These are phyloP conservation scores for Citrullus amarus DNA, from an alignment of 306 rosid species.

Conservation along the genomic window DNA sequence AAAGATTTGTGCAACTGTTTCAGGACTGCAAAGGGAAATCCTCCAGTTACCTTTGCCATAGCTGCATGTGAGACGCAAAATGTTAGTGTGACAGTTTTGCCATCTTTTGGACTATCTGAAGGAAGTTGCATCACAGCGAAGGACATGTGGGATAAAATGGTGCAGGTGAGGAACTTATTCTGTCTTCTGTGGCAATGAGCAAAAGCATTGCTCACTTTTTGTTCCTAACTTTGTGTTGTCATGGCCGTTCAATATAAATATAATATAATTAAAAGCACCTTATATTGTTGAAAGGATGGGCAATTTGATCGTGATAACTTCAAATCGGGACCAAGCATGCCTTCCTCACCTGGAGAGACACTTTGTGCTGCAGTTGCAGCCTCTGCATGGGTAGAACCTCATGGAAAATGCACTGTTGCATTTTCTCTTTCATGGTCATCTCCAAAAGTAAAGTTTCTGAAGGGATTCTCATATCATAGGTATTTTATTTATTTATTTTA, in stretches of 20 bases:
- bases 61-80: slow-evolving; percentile 99
- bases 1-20: slow-evolving; percentile 21
- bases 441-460: slow-evolving; percentile 79
- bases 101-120: slow-evolving; percentile 77
- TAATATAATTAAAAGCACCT: neutral
- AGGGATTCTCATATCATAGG: slow-evolving; percentile 85
- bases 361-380: slow-evolving; percentile 95
- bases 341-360: slow-evolving; percentile 89
- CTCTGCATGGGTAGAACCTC: slow-evolving; percentile 97
- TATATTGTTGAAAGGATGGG: slow-evolving; percentile 54
- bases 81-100: slow-evolving; percentile 84
- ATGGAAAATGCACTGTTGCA: slow-evolving; percentile 91
- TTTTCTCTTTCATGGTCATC: slow-evolving; percentile 96
- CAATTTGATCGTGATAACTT: slow-evolving; percentile 76
- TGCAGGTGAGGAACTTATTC: slow-evolving; percentile 38
- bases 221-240: neutral
- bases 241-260: neutral
- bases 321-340: slow-evolving; percentile 64
- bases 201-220: neutral
- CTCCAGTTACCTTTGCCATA: slow-evolving; percentile 83
- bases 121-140: slow-evolving; percentile 62
- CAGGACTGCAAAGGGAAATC: slow-evolving; percentile 90
- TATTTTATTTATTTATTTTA: neutral
- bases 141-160: slow-evolving; percentile 80
- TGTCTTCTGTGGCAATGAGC: neutral